A percentile compares a stretch with the other conserved stretches of the same genome.
phyloP scores from a whole-genome alignment of 2,329 filamentous ascomycete genomes.

The Dactylonectria estremocensis region DNA sequence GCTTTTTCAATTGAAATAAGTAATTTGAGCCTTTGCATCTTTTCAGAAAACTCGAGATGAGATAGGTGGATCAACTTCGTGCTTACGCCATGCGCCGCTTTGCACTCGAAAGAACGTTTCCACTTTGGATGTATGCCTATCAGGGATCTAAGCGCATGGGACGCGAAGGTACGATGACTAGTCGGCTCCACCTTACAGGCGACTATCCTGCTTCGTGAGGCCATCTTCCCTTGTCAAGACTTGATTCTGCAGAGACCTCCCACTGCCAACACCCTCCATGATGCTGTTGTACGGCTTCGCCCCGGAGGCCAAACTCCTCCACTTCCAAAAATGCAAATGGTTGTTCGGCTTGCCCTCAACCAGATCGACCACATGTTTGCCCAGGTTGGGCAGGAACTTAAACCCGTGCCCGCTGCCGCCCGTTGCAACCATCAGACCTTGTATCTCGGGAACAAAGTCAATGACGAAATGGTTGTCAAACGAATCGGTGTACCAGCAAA shows the following conservation, averaged over 20 bases:
- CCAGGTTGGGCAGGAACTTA: slow-evolving; percentile 24
- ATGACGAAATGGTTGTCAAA: slow-evolving; percentile 37
- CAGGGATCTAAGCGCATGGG: too few species aligned
- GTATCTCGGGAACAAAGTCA: slow-evolving; percentile 21
- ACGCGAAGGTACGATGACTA: too few species aligned
- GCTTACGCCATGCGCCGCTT: too few species aligned
- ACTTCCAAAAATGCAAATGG: slow-evolving; percentile 22
- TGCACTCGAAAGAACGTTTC: too few species aligned
- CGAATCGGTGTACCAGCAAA: slow-evolving; percentile 61
- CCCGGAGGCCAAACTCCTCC: slow-evolving; percentile 18
- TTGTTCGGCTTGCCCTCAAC: slow-evolving; percentile 24
- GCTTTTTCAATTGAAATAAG: too few species aligned
- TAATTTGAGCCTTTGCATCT: too few species aligned
- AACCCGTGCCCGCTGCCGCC: slow-evolving; percentile 22
- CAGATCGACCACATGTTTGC: slow-evolving; percentile 23
- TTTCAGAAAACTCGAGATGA: too few species aligned
- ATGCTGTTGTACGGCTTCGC: slow-evolving; percentile 29
- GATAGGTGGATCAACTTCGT: too few species aligned
- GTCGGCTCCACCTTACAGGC: background rate
- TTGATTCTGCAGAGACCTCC: slow-evolving; percentile 24
- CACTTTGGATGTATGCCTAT: too few species aligned
- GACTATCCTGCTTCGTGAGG: background rate
- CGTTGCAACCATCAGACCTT: slow-evolving; percentile 31
- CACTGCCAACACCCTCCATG: slow-evolving; percentile 26
- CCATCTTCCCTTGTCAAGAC: slow-evolving; percentile 10